Evolutionary conservation across 352 stramenopile genomes (phyloP).

Genomic region (Phytophthora syringae): DNA sequence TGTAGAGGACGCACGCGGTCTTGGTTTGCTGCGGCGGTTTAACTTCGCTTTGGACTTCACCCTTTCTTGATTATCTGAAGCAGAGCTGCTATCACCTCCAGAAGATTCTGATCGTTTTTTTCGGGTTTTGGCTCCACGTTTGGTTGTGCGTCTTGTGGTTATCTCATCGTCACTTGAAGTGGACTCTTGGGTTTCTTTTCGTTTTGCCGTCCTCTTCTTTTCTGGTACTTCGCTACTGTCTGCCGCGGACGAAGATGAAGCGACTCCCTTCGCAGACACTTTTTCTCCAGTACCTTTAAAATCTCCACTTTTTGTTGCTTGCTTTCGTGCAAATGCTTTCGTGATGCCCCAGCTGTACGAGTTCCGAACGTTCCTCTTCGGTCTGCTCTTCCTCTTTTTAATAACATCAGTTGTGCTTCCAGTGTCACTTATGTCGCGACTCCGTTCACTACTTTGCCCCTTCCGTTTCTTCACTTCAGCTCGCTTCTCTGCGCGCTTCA

Average conservation of each 20-base stretch:
- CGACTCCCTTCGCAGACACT: not conserved
- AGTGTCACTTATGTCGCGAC: conserved; percentile 21
- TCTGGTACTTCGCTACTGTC: conserved; percentile 6
- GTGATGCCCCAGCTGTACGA: conserved; percentile 77
- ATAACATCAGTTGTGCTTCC: conserved; percentile 21
- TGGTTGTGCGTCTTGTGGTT: not conserved
- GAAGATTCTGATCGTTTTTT: conserved; percentile 19
- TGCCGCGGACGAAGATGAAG: conserved; percentile 33
- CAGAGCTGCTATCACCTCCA: conserved; percentile 7
- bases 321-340: conserved; percentile 73
- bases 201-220: conserved; percentile 17
- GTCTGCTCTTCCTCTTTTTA: conserved; percentile 19
- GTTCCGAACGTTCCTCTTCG: conserved; percentile 64
- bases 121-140: conserved; percentile 3
- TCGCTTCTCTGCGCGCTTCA: conserved; percentile 52
- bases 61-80: conserved; percentile 18
- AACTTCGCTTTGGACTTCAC: not conserved
- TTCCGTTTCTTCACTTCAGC: conserved; percentile 26
- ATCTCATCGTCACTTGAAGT: conserved; percentile 22
- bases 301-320: conserved; percentile 28
- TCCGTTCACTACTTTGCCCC: not conserved
- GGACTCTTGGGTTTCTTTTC: conserved; percentile 7
- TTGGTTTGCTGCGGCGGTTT: conserved; percentile 15
- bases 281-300: conserved; percentile 9
- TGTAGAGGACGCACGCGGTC: conserved; percentile 20